Conservation (phyloP, 768 basidiomycete genomes). For the Tulasnella calospora region DNA sequence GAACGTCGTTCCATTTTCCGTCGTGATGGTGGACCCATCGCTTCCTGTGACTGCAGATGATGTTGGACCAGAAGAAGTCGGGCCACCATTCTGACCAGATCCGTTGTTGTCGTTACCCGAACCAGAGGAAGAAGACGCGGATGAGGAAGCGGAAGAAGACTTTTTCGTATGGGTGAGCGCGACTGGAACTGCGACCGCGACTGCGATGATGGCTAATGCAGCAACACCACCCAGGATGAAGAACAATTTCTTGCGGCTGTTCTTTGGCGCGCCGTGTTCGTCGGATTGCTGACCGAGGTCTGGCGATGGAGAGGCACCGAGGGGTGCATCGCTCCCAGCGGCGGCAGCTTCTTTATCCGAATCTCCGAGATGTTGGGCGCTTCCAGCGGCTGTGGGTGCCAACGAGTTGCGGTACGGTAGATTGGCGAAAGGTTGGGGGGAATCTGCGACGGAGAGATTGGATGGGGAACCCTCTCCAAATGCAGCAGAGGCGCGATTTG, state of each 20-base stretch:
- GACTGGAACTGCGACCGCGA: slow-evolving; percentile 61
- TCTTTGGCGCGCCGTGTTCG: neutral
- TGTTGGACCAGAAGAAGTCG: slow-evolving; percentile 29
- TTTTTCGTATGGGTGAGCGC: slow-evolving; percentile 58
- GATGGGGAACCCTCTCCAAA: neutral
- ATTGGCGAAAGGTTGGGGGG: neutral
- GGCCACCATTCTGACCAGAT: slow-evolving; percentile 21
- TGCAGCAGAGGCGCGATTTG: neutral
- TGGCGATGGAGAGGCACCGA: neutral
- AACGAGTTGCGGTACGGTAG: neutral
- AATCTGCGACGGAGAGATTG: neutral
- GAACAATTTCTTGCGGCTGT: neutral
- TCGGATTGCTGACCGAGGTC: neutral
- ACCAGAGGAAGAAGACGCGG: slow-evolving; percentile 26
- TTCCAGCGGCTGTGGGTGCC: neutral
- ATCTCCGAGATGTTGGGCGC: neutral
- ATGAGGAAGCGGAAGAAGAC: slow-evolving; percentile 28
- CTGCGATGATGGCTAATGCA: slow-evolving; percentile 41
- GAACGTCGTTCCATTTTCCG: slow-evolving; percentile 79
- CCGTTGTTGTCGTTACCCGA: slow-evolving; percentile 29
- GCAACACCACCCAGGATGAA: slow-evolving; percentile 1
- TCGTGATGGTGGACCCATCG: slow-evolving; percentile 68
- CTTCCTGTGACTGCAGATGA: slow-evolving; percentile 48
- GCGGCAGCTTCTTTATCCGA: slow-evolving; percentile 11
- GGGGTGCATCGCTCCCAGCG: neutral